Conservation (phyloP, 768 basidiomycete species). For the Lactifluus hygrophoroides region DNA sequence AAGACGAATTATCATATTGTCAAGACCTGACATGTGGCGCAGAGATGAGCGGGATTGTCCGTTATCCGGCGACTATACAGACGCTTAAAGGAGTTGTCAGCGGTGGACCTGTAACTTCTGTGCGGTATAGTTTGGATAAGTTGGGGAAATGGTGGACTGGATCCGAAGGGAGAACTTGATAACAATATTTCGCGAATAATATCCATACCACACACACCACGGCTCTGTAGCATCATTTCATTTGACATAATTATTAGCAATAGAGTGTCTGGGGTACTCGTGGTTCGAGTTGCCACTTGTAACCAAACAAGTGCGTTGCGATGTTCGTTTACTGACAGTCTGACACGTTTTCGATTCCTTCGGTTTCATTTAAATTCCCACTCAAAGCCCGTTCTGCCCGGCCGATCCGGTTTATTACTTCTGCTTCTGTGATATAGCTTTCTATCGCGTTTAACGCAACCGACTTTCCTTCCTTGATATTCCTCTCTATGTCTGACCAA, state of each 20-base stretch:
- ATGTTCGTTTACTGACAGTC: background rate
- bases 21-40: slow-evolving; percentile 1
- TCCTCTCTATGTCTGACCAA: slow-evolving; percentile 7
- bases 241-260: background rate
- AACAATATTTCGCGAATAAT: background rate
- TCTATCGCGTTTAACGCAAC: slow-evolving; percentile 8
- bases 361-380: slow-evolving; percentile 9
- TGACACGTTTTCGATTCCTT: background rate
- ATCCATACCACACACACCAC: slow-evolving; percentile 1
- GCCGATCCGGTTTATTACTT: slow-evolving; percentile 1
- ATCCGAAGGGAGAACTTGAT: background rate
- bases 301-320: background rate
- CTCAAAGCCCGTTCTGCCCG: background rate
- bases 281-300: background rate
- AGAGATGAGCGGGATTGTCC: slow-evolving; percentile 76
- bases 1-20: background rate
- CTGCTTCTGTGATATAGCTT: slow-evolving; percentile 14
- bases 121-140: slow-evolving; percentile 68
- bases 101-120: slow-evolving; percentile 71
- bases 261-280: slow-evolving; percentile 1
- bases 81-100: slow-evolving; percentile 79
- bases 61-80: slow-evolving; percentile 78
- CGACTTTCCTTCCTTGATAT: slow-evolving; percentile 5
- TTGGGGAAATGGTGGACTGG: slow-evolving; percentile 73
- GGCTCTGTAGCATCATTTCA: background rate